These are phyloP conservation scores for Rhodotorula toruloides DNA, from an alignment of 768 basidiomycete genomes.

Conservation along the genomic window DNA sequence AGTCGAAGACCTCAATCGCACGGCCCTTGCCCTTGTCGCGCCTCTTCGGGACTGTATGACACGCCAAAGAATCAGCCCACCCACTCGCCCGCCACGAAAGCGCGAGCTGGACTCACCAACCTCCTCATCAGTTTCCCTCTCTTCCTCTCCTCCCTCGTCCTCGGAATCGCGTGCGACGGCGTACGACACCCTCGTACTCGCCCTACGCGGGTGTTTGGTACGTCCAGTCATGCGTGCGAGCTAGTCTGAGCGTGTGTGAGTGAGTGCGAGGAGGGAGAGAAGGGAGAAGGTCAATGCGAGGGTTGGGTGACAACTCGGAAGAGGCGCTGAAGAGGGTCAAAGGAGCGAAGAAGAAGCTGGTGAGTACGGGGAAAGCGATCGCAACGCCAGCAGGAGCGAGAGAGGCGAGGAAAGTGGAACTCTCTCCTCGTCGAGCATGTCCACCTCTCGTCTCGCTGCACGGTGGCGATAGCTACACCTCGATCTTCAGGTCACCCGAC, in stretches of 20 bases:
- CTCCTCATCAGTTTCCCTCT: background rate
- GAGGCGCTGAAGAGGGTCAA: background rate
- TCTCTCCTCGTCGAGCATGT: background rate
- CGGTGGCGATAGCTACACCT: conserved; percentile 2
- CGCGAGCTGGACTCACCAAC: no score
- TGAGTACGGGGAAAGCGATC: no score
- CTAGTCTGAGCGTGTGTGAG: background rate
- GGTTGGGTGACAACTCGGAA: no score
- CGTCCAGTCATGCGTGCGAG: background rate
- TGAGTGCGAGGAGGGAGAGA: background rate
- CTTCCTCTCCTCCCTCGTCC: background rate
- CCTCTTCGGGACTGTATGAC: no score
- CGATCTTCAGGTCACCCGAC: conserved; percentile 21
- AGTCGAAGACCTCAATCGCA: background rate
- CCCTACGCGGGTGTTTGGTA: background rate
- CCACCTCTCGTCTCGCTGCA: background rate
- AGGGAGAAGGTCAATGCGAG: background rate
- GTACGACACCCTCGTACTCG: background rate
- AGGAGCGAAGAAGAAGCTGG: background rate
- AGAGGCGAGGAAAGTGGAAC: background rate
- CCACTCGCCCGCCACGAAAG: background rate
- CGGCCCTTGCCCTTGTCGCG: conserved; percentile 4
- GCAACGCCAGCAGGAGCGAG: no score
- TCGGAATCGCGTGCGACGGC: background rate
- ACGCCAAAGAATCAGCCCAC: no score